Base-by-base conservation (phyloP, 495 filamentous ascomycete genomes). In the Podospora anserina region DNA sequence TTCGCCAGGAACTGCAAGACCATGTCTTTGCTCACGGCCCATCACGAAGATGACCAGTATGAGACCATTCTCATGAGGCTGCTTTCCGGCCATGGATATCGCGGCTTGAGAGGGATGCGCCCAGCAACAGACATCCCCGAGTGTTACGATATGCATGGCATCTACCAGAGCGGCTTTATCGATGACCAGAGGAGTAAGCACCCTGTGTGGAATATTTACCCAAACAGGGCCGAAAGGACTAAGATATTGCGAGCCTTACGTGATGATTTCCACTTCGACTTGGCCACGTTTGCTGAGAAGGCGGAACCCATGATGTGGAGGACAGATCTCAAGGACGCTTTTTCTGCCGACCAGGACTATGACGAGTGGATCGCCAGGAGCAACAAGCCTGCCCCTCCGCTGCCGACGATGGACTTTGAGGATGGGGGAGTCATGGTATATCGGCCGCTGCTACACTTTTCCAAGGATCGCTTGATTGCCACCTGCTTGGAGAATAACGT, bases 41-140 rank as follows among this genome's bases (percentile, higher is more conserved):
- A 99, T 76, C 94, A 97, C 77, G 81, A 85, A 69, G 90, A 93
- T 74, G 93, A 98, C 75, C 88, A 91, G 71, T 91, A 92, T 53
- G 95, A 99, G 78, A 97, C 94, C 0, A 84, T 96, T 4, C 75
- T 99, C 56, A 88, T 90, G 87, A 82, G 93, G 57, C 74, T 97
- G 54, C 78, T 88, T 0, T 76, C 79, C 20, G 87, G 88, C 5
- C 88, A 89, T 56, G 80, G 82, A 11, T 83, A 85, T 27, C 75
- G 83, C n/a, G 93, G 91, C 0, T 80, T 97, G 44, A 78, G 79
- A 5, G 92, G 92, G 0, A 96, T 98, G 67, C 84, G 80, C 44
- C 58, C 78, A 13, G 79, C 85, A 3, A 79, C 84, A 18, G 82
- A 86, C 27, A 93, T 98, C 34, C 95, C 95, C 5, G 93, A 97